These are phyloP conservation scores for Radiomyces spectabilis DNA, from an alignment of 192 early-diverging fungal species.

Conservation along the genomic window DNA sequence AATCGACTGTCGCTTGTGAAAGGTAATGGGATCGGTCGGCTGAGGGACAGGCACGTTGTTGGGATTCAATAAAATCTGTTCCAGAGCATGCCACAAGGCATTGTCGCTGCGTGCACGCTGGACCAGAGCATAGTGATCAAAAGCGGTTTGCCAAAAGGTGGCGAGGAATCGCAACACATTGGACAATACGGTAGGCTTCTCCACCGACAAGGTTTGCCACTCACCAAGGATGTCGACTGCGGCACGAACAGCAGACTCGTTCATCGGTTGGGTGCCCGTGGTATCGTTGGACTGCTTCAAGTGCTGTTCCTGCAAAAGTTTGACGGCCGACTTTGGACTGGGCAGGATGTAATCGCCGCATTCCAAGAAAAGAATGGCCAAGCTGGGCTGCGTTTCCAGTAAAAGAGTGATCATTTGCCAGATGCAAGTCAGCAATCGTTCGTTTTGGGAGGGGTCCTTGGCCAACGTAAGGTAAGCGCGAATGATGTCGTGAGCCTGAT, in stretches of 20 bases:
- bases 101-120: conserved; percentile 29
- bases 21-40: no score
- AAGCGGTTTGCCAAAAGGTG: conserved; percentile 38
- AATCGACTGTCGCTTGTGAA: no score
- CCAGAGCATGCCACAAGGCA: conserved; percentile 34
- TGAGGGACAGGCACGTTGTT: no score
- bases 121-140: conserved; percentile 29
- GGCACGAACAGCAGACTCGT: conserved; percentile 29
- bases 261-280: no score
- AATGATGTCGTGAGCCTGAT: conserved; percentile 31
- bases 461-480: conserved; percentile 10
- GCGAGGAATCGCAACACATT: conserved; percentile 38
- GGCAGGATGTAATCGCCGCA: conserved; percentile 22
- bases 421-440: conserved; percentile 22
- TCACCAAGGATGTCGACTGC: conserved; percentile 30
- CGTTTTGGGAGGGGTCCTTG: conserved; percentile 8
- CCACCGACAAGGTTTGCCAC: conserved; percentile 17
- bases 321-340: conserved; percentile 24
- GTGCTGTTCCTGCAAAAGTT: conserved; percentile 3
- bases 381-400: conserved; percentile 34
- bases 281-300: no score
- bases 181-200: conserved; percentile 32
- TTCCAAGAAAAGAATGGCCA: conserved; percentile 29
- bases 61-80: conserved; percentile 21
- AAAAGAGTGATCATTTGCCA: conserved; percentile 41